phyloP scores from a whole-genome alignment of 2,329 filamentous ascomycete species.

The Xylaria sp. region DNA sequence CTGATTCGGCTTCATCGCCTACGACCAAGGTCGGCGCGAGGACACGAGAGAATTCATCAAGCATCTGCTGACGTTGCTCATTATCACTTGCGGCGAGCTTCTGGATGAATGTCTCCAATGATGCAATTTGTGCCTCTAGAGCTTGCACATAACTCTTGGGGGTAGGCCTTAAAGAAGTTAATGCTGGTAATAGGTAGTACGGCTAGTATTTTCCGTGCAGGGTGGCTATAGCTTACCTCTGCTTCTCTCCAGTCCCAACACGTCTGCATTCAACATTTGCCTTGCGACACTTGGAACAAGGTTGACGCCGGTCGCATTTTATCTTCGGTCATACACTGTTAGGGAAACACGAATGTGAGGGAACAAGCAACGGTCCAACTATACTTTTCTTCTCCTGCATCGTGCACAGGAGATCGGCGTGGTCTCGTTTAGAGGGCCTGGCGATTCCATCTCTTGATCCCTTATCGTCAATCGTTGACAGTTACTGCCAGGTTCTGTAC shows the following conservation, averaged over 20 bases:
- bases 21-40: conserved; percentile 37
- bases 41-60: conserved; percentile 49
- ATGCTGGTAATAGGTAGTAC: background rate
- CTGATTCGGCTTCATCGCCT: conserved; percentile 29
- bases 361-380: background rate
- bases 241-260: conserved; percentile 37
- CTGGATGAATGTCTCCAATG: conserved; percentile 57
- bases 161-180: conserved; percentile 51
- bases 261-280: conserved; percentile 34
- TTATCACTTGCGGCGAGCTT: conserved; percentile 55
- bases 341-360: background rate
- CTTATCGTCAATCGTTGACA: conserved; percentile 2
- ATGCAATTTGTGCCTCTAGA: conserved; percentile 58
- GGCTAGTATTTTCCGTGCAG: background rate
- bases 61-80: conserved; percentile 54
- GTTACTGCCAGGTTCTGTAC: background rate
- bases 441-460: conserved; percentile 20
- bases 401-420: conserved; percentile 35
- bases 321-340: conserved; percentile 26
- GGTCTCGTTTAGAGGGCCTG: conserved; percentile 22
- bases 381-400: conserved; percentile 36
- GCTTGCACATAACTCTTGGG: conserved; percentile 59
- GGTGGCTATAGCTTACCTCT: conserved; percentile 33
- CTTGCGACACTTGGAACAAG: conserved; percentile 33
- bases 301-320: conserved; percentile 37